These are phyloP conservation scores for Beverwykella pulmonaria DNA, from an alignment of 495 filamentous ascomycete species.

Conservation along the genomic window DNA sequence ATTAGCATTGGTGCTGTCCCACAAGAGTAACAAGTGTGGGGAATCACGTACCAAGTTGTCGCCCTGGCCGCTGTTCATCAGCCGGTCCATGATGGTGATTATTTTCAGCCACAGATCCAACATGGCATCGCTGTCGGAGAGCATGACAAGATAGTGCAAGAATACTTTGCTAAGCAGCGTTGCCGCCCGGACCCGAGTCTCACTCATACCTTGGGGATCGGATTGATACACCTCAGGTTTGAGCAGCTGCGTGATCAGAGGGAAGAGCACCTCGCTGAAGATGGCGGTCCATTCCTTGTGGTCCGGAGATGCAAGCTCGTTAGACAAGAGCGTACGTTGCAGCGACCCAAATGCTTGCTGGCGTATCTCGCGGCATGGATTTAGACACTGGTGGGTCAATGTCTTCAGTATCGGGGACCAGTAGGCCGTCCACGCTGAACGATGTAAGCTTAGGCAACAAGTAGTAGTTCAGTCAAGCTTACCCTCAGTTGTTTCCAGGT, in stretches of 20 bases:
- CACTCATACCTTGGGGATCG: conserved; percentile 90
- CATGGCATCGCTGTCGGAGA: conserved; percentile 88
- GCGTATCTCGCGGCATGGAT: conserved; percentile 91
- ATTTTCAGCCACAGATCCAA: conserved; percentile 91
- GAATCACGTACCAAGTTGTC: conserved; percentile 73
- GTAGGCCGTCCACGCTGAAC: conserved; percentile 89
- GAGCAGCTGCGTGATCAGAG: conserved; percentile 82
- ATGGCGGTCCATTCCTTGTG: conserved; percentile 93
- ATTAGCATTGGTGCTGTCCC: conserved; percentile 11
- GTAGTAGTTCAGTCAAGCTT: conserved; percentile 23
- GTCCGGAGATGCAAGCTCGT: conserved; percentile 72
- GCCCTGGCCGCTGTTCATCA: conserved; percentile 95
- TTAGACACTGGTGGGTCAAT: conserved; percentile 85
- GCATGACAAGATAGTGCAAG: conserved; percentile 84
- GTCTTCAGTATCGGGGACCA: conserved; percentile 95
- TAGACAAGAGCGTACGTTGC: conserved; percentile 81
- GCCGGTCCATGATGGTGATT: conserved; percentile 88
- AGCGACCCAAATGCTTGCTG: conserved; percentile 85
- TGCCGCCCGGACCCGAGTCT: conserved; percentile 89
- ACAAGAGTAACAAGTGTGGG: not conserved
- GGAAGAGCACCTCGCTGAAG: conserved; percentile 92
- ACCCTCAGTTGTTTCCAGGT: conserved; percentile 87
- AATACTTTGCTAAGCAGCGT: conserved; percentile 93
- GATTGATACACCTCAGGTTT: conserved; percentile 96
- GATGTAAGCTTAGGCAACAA: conserved; percentile 14